Evolutionary conservation across 208 protist genomes (phyloP).

Genomic region (Herpetomonas tarakana): DNA sequence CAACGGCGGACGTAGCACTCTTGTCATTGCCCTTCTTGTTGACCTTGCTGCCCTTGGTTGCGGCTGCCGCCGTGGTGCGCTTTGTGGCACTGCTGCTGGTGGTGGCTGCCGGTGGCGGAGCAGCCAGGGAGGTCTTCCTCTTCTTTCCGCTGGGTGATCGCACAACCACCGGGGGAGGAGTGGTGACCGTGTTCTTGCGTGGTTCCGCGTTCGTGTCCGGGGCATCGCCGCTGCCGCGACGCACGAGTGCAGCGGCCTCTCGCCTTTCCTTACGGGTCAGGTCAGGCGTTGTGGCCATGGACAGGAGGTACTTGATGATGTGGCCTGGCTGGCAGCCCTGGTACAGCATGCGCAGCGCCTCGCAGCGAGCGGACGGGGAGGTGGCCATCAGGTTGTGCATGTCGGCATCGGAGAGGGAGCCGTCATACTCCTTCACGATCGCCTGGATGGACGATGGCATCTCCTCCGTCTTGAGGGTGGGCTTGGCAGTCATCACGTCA

Average conservation of each 20-base stretch:
- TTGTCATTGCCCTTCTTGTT: not conserved
- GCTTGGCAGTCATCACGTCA: not conserved
- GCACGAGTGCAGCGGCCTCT: not conserved
- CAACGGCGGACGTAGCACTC: not conserved
- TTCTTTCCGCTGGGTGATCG: no score
- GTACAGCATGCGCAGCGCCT: constrained; percentile 60
- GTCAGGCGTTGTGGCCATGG: constrained; percentile 6
- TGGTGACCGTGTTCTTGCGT: not conserved
- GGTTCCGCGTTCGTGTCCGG: no score
- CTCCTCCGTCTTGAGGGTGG: not conserved
- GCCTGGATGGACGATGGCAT: constrained; percentile 65
- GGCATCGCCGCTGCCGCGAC: not conserved
- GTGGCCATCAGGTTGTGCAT: constrained; percentile 19
- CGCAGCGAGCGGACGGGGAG: constrained; percentile 42
- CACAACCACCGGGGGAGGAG: constrained; percentile 2
- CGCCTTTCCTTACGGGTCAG: constrained; percentile 5
- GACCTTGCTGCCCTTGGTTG: no score
- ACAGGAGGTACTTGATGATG: constrained; percentile 43
- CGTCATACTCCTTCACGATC: constrained; percentile 37
- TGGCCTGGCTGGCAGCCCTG: constrained; percentile 35
- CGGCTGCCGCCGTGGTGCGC: no score
- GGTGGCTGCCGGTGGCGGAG: no score
- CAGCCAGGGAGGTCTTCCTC: no score
- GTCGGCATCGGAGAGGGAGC: constrained; percentile 30
- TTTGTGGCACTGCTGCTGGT: no score